A percentile compares a stretch with the other conserved stretches of the same genome.
These are phyloP conservation scores for Phytophthora macrochlamydospora DNA, from an alignment of 352 stramenopile species.

Conservation along the genomic window DNA sequence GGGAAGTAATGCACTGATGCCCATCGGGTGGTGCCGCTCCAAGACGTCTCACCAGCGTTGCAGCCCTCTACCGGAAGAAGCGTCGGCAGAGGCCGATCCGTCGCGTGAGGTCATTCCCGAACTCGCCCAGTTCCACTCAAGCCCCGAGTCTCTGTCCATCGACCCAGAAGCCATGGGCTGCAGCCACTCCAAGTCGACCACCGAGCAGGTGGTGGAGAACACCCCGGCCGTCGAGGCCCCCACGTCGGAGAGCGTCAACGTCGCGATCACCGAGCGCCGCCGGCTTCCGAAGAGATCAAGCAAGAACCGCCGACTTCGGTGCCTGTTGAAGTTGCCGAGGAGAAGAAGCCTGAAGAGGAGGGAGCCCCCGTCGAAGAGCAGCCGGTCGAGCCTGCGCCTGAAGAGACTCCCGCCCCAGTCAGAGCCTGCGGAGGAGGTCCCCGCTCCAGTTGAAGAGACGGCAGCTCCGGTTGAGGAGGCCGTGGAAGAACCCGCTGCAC, in stretches of 20 bases:
- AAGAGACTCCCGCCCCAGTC: slow-evolving; percentile 4
- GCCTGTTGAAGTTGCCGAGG: slow-evolving; percentile 12
- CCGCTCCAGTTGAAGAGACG: slow-evolving; percentile 18
- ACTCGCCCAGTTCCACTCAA: slow-evolving; percentile 27
- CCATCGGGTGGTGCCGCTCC: slow-evolving; percentile 4
- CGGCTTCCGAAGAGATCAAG: background rate
- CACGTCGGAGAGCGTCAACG: slow-evolving; percentile 12
- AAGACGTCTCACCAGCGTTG: slow-evolving; percentile 13
- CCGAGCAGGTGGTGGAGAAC: slow-evolving; percentile 49
- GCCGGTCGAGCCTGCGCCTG: slow-evolving; percentile 9
- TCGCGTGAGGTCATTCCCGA: slow-evolving; percentile 28
- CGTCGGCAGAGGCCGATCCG: background rate
- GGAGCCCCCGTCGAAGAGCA: slow-evolving; percentile 12
- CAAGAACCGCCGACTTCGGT: slow-evolving; percentile 15
- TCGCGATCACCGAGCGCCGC: slow-evolving; percentile 10
- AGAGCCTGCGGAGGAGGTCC: slow-evolving; percentile 9
- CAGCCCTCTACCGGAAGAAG: background rate
- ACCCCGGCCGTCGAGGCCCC: slow-evolving; percentile 16
- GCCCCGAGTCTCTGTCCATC: slow-evolving; percentile 10
- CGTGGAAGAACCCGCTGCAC: slow-evolving; percentile 5
- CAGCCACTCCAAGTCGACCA: slow-evolving; percentile 56
- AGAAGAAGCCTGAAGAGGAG: slow-evolving; percentile 8
- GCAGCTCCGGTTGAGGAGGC: slow-evolving; percentile 24
- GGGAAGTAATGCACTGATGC: slow-evolving; percentile 24
- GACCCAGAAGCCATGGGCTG: slow-evolving; percentile 53